Evolutionary conservation across 2,329 filamentous ascomycete species (phyloP).

Genomic region (Colletotrichum sp.): DNA sequence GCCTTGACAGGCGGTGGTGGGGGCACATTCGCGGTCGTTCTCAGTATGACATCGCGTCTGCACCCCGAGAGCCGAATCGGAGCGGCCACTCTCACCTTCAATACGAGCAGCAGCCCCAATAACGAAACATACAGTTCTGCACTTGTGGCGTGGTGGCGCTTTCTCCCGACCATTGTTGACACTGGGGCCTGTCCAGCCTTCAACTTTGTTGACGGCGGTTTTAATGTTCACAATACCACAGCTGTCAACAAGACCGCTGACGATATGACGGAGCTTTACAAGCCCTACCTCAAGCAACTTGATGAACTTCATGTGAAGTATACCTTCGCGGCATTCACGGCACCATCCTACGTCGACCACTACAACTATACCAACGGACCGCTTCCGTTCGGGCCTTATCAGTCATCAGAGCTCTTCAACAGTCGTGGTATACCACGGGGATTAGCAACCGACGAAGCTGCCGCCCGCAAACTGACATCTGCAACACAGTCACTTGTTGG

Average conservation of each 20-base stretch:
- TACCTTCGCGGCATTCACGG: neutral
- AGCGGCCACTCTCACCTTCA: neutral
- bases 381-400: neutral
- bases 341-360: neutral
- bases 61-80: neutral
- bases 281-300: neutral
- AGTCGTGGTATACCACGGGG: neutral
- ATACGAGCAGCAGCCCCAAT: neutral
- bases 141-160: neutral
- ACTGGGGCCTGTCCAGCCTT: neutral
- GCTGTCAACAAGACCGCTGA: neutral
- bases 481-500: neutral
- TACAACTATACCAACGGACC: neutral
- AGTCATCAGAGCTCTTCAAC: neutral
- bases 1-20: conserved; percentile 56
- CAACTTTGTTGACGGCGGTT: neutral
- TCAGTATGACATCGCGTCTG: conserved; percentile 13
- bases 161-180: neutral
- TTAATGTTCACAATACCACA: neutral
- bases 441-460: neutral
- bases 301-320: neutral
- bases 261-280: neutral
- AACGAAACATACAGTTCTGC: neutral
- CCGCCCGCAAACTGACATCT: neutral
- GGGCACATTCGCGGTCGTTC: conserved; percentile 56